phyloP scores from a whole-genome alignment of 345 rosid genomes.

The Psidium friedrichsthalianum region DNA sequence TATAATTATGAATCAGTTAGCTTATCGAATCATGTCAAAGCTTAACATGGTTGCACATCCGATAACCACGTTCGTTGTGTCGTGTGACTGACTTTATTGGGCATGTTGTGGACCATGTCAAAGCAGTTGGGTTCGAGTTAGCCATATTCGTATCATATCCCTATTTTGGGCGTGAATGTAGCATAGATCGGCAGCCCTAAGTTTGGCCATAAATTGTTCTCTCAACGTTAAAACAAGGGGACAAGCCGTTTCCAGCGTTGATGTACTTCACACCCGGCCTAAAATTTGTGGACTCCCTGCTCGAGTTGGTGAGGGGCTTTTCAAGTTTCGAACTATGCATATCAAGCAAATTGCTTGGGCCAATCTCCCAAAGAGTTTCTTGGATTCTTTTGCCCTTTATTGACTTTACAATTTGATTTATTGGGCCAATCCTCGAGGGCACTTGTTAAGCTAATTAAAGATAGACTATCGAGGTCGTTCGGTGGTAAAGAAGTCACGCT shows the following conservation, averaged over 20 bases:
- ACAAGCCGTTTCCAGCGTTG: not conserved
- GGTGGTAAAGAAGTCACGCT: not conserved
- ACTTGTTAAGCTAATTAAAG: not conserved
- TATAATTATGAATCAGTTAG: not conserved
- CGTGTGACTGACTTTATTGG: too few species aligned
- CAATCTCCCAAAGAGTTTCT: not conserved
- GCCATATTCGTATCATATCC: not conserved
- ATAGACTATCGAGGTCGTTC: not conserved
- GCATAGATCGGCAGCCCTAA: not conserved
- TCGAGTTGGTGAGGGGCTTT: not conserved
- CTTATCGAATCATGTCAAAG: not conserved
- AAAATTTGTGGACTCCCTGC: not conserved
- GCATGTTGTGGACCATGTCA: too few species aligned
- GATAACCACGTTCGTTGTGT: too few species aligned
- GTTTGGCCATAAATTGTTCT: not conserved
- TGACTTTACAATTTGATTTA: not conserved
- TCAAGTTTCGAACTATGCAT: not conserved
- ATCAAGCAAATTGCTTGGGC: not conserved
- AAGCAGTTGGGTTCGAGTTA: not conserved
- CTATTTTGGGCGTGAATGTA: not conserved
- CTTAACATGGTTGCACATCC: too few species aligned
- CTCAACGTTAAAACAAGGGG: not conserved
- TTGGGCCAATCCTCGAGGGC: not conserved
- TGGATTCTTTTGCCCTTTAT: not conserved
- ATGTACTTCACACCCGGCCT: not conserved